Evolutionary conservation across 2,329 filamentous ascomycete genomes (phyloP).

Genomic region (Tolypocladium tropicale): DNA sequence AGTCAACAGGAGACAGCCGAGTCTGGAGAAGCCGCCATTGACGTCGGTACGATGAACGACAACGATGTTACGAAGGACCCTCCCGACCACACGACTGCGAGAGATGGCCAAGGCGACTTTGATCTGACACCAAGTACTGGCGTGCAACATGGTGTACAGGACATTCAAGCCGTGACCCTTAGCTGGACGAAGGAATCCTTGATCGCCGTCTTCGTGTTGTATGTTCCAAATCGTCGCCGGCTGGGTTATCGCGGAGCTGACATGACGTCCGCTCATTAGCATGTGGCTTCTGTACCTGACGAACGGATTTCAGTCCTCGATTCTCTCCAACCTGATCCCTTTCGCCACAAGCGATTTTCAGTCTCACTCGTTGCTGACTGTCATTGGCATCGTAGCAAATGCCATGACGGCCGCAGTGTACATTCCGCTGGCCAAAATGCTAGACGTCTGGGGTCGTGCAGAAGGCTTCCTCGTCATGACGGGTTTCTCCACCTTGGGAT

Average conservation of each 20-base stretch:
- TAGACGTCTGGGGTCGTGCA: constrained; percentile 53
- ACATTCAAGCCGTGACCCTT: constrained; percentile 30
- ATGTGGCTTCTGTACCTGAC: constrained; percentile 41
- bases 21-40: not conserved
- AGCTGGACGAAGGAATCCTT: constrained; percentile 29
- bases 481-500: constrained; percentile 31
- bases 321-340: constrained; percentile 29
- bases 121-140: constrained; percentile 6
- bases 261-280: constrained; percentile 4
- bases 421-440: constrained; percentile 50
- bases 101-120: not conserved
- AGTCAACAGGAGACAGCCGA: not conserved
- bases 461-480: constrained; percentile 48
- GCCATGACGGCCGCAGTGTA: constrained; percentile 49
- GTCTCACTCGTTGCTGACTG: constrained; percentile 41
- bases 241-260: too few species aligned
- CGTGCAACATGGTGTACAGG: constrained; percentile 26
- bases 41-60: not conserved
- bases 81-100: not conserved
- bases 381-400: constrained; percentile 42
- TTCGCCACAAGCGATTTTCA: constrained; percentile 40
- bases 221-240: too few species aligned
- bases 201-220: constrained; percentile 19
- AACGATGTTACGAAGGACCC: not conserved
- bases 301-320: constrained; percentile 35